phyloP scores from a whole-genome alignment of 257 asterid species.

The Haberlea rhodopensis region DNA sequence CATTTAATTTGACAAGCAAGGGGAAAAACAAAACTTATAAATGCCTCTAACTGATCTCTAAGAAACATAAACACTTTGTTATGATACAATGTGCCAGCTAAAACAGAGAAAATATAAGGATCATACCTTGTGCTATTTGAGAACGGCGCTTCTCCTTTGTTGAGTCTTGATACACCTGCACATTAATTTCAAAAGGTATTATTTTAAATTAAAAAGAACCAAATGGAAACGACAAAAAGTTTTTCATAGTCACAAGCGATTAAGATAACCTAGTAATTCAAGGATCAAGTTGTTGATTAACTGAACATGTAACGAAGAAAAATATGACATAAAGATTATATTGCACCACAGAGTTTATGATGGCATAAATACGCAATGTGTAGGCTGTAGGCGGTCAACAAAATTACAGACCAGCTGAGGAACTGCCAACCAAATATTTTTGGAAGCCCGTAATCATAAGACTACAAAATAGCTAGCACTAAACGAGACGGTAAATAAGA shows the following conservation, averaged over 20 bases:
- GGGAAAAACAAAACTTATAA: neutral
- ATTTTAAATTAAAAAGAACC: constrained; percentile 5
- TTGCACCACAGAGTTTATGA: constrained; percentile 7
- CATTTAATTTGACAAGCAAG: neutral
- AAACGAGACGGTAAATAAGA: neutral
- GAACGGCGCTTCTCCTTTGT: constrained; percentile 86
- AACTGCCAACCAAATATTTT: neutral
- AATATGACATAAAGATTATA: constrained; percentile 1
- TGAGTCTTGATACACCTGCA: constrained; percentile 81
- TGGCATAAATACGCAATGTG: neutral
- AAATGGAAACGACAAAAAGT: neutral
- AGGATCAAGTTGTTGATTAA: neutral
- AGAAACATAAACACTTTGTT: constrained; percentile 10
- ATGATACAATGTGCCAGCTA: constrained; percentile 20
- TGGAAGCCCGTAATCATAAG: neutral
- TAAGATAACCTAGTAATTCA: neutral
- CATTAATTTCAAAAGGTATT: constrained; percentile 21
- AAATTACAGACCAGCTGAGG: neutral
- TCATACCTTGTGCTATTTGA: constrained; percentile 79
- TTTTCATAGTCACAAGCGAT: neutral
- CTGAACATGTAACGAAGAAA: neutral
- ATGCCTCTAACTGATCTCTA: neutral
- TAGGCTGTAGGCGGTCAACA: neutral
- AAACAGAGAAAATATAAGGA: constrained; percentile 13
- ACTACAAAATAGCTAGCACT: neutral